These are phyloP conservation scores for Suillus variegatus DNA, from an alignment of 768 basidiomycete species.

Conservation along the genomic window DNA sequence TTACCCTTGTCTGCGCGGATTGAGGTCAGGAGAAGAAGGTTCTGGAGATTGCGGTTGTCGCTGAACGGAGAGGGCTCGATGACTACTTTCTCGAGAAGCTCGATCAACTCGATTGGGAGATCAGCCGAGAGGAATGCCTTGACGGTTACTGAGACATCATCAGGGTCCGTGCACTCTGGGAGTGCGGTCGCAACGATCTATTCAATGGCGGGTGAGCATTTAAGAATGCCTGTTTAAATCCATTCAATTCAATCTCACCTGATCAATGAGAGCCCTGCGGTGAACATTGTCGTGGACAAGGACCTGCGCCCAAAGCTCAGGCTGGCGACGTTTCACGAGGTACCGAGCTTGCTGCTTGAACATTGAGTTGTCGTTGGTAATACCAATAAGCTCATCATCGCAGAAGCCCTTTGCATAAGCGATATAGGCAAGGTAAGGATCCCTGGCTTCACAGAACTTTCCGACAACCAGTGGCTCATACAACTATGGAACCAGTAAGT, in stretches of 20 bases:
- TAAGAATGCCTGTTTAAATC: neutral
- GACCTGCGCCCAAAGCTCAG: slow-evolving; percentile 96
- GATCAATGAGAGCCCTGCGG: slow-evolving; percentile 92
- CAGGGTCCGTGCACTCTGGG: slow-evolving; percentile 96
- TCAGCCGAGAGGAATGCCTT: slow-evolving; percentile 98
- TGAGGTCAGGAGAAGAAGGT: slow-evolving; percentile 90
- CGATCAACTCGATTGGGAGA: slow-evolving; percentile 95
- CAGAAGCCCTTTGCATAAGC: slow-evolving; percentile 99
- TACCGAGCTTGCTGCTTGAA: slow-evolving; percentile 99
- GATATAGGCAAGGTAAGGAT: slow-evolving; percentile 98
- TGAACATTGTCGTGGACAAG: slow-evolving; percentile 87
- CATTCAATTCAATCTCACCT: slow-evolving; percentile 44
- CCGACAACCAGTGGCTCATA: slow-evolving; percentile 98
- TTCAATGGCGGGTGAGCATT: neutral
- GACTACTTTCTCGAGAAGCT: slow-evolving; percentile 97
- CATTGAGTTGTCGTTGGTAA: slow-evolving; percentile 99
- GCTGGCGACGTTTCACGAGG: slow-evolving; percentile 92
- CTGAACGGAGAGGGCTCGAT: slow-evolving; percentile 97
- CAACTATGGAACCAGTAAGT: slow-evolving; percentile 49
- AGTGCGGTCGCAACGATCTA: slow-evolving; percentile 93
- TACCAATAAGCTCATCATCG: slow-evolving; percentile 93
- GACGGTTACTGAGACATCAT: slow-evolving; percentile 98
- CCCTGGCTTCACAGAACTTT: slow-evolving; percentile 98
- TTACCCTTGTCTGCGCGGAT: slow-evolving; percentile 98
- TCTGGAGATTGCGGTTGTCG: slow-evolving; percentile 96